These are phyloP conservation scores for Elongisporangium anandrum DNA, from an alignment of 352 stramenopile genomes.

Conservation along the genomic window DNA sequence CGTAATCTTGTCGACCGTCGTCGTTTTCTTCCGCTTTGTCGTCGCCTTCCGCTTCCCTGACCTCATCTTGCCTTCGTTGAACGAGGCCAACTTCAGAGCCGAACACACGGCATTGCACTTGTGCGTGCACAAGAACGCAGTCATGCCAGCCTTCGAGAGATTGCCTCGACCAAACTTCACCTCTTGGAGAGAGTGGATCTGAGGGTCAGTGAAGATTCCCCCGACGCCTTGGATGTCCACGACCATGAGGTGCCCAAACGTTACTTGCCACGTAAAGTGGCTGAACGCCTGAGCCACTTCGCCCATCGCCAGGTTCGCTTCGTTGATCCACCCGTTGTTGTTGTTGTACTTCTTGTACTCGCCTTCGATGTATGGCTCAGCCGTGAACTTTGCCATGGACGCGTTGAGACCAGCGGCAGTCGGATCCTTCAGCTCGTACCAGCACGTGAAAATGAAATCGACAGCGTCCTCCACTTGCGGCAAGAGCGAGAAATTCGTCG, in stretches of 20 bases:
- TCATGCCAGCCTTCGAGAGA: constrained; percentile 18
- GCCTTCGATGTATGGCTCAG: constrained; percentile 29
- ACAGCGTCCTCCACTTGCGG: constrained; percentile 20
- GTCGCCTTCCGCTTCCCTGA: no score
- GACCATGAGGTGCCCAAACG: constrained; percentile 27
- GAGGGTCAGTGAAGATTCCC: constrained; percentile 38
- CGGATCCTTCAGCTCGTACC: constrained; percentile 30
- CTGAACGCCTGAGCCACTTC: constrained; percentile 36
- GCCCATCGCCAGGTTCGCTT: neutral
- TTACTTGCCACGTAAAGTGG: constrained; percentile 37
- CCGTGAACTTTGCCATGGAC: constrained; percentile 25
- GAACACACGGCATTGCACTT: constrained; percentile 26
- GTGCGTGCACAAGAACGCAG: constrained; percentile 30
- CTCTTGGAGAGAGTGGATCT: constrained; percentile 28
- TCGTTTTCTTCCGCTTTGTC: neutral
- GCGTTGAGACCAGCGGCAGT: neutral
- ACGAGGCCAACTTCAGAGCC: constrained; percentile 13
- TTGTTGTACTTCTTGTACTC: constrained; percentile 49
- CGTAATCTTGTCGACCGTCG: constrained; percentile 13
- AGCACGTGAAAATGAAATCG: constrained; percentile 42
- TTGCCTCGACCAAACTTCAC: constrained; percentile 22
- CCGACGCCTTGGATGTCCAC: constrained; percentile 37
- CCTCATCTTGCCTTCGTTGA: constrained; percentile 5
- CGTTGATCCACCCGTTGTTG: constrained; percentile 28
- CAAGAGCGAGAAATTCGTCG: constrained; percentile 22